phyloP scores from a whole-genome alignment of 805 yeast genomes.

The Kodamaea hsintzibuensis region DNA sequence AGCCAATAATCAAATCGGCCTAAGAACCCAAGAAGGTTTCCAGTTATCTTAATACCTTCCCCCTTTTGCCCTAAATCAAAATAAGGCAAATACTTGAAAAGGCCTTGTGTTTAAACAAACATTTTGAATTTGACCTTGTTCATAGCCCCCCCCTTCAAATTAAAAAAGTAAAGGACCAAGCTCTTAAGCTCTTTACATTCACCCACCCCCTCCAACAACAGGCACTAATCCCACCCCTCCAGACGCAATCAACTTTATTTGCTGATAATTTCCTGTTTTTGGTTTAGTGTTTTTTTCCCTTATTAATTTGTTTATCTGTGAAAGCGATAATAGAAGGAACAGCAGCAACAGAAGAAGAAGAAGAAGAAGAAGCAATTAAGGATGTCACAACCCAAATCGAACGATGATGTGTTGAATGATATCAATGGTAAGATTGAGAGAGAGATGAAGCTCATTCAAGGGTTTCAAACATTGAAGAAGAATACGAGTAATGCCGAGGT shows the following conservation, averaged over 20 bases:
- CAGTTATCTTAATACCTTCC: background rate
- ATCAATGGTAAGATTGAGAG: slow-evolving; percentile 84
- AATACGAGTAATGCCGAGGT: slow-evolving; percentile 79
- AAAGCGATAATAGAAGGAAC: background rate
- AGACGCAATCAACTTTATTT: background rate
- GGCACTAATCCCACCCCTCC: background rate
- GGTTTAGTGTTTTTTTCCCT: background rate
- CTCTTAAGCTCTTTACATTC: background rate
- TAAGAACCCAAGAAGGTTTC: background rate
- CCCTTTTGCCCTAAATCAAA: background rate
- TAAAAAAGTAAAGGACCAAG: background rate
- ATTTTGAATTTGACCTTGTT: background rate
- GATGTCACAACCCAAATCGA: slow-evolving; percentile 11
- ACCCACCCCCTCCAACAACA: background rate
- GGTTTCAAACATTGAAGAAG: slow-evolving; percentile 78
- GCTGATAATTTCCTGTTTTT: background rate
- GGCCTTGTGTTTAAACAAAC: background rate
- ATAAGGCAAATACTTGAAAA: background rate
- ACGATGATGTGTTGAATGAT: slow-evolving; percentile 51
- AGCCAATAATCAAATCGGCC: background rate
- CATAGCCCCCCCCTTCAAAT: background rate
- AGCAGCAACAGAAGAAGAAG: too few species aligned
- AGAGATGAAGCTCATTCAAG: slow-evolving; percentile 83
- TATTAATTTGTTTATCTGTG: background rate
- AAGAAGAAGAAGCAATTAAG: background rate